A percentile compares a stretch with the other conserved stretches of the same genome.
phyloP scores from a whole-genome alignment of 2,329 filamentous ascomycete species.

The Xylariaceae sp. region DNA sequence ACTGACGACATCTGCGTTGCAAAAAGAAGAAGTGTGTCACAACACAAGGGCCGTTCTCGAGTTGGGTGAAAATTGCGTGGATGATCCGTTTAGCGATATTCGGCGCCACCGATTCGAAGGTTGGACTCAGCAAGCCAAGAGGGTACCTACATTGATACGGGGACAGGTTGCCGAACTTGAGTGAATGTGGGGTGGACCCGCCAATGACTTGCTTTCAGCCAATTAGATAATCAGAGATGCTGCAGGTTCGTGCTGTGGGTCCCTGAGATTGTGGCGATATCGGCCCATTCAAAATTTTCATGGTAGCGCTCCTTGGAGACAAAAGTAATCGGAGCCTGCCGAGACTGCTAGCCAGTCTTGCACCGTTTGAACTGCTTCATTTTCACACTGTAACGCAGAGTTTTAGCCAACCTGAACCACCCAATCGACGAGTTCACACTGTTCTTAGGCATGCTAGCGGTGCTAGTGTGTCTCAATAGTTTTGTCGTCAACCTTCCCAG shows the following conservation, averaged over 20 bases:
- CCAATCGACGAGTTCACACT: too few species aligned
- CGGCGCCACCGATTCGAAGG: slow-evolving; percentile 7
- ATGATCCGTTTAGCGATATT: slow-evolving; percentile 12
- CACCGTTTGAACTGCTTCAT: too few species aligned
- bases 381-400: too few species aligned
- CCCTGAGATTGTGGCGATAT: background rate
- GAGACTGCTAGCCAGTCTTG: too few species aligned
- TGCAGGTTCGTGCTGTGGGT: background rate
- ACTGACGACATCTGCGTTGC: background rate
- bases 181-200: slow-evolving; percentile 9
- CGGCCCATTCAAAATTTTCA: background rate
- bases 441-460: too few species aligned
- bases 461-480: too few species aligned
- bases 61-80: slow-evolving; percentile 10
- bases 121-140: background rate
- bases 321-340: too few species aligned
- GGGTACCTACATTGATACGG: background rate
- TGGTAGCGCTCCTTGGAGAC: background rate
- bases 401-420: too few species aligned
- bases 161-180: background rate
- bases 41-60: slow-evolving; percentile 1
- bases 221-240: background rate
- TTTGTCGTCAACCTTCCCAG: too few species aligned
- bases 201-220: background rate
- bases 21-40: background rate